phyloP scores from a whole-genome alignment of 352 stramenopile species.

The Phytophthora pistaciae region DNA sequence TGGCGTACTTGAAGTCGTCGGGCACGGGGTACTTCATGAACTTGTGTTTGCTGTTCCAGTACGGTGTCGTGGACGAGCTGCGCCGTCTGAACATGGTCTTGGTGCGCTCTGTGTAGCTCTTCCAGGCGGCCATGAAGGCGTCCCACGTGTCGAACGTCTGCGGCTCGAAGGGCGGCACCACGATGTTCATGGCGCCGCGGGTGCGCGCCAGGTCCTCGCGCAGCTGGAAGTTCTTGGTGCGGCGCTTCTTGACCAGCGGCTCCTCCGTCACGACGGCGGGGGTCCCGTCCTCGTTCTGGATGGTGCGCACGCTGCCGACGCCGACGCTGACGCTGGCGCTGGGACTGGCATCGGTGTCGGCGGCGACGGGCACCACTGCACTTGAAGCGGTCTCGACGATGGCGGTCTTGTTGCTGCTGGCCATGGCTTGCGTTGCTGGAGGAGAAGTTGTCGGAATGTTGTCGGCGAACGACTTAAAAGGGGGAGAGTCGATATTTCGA shows the following conservation, averaged over 20 bases:
- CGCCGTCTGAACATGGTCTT: slow-evolving; percentile 83
- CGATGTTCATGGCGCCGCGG: slow-evolving; percentile 49
- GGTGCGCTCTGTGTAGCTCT: slow-evolving; percentile 67
- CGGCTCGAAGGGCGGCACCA: slow-evolving; percentile 60
- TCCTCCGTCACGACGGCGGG: slow-evolving; percentile 2
- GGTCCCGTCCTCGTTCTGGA: slow-evolving; percentile 1
- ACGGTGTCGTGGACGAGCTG: slow-evolving; percentile 74
- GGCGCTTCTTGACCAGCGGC: slow-evolving; percentile 76
- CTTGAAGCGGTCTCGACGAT: slow-evolving; percentile 19
- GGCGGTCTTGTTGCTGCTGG: slow-evolving; percentile 18
- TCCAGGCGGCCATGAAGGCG: slow-evolving; percentile 73
- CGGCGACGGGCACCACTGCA: too few species aligned
- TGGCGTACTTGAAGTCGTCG: slow-evolving; percentile 81
- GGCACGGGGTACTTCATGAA: slow-evolving; percentile 79
- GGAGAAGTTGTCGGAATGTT: slow-evolving; percentile 12
- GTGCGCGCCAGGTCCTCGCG: slow-evolving; percentile 76
- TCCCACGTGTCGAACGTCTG: slow-evolving; percentile 73
- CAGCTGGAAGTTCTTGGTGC: slow-evolving; percentile 86
- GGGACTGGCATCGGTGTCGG: too few species aligned
- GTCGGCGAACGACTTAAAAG: background rate
- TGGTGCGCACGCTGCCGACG: background rate
- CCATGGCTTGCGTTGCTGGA: slow-evolving; percentile 30
- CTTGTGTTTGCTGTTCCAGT: slow-evolving; percentile 82
- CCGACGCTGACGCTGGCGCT: too few species aligned
- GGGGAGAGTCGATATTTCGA: background rate